Evolutionary conservation across 2,329 filamentous ascomycete species (phyloP).

Genomic region (Pseudogymnoascus sp.): DNA sequence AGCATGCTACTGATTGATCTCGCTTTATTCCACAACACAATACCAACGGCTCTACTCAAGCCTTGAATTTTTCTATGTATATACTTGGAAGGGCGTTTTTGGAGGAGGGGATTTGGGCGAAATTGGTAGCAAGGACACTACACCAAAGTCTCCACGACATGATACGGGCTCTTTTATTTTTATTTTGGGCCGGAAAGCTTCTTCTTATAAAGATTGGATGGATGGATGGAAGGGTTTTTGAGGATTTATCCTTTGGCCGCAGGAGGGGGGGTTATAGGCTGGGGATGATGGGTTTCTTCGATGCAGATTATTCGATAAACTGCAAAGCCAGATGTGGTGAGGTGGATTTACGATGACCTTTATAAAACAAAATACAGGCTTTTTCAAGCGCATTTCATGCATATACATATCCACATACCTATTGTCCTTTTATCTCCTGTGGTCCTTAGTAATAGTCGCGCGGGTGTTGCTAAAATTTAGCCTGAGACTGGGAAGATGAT

Average conservation of each 20-base stretch:
- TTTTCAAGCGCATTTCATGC: conserved; percentile 1
- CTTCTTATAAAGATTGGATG: not conserved
- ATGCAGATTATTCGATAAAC: not conserved
- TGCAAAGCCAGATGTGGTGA: not conserved
- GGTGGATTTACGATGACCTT: not conserved
- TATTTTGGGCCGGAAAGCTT: not conserved
- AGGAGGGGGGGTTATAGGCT: not conserved
- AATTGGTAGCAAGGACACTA: not conserved
- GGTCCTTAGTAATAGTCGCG: not conserved
- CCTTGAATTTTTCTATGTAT: conserved; percentile 1
- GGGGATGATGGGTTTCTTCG: not conserved
- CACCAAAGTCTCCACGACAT: conserved; percentile 1
- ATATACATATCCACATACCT: not conserved
- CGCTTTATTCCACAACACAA: not conserved
- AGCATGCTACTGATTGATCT: conserved; percentile 44
- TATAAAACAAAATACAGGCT: not conserved
- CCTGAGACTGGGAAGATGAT: not conserved
- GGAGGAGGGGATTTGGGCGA: not conserved
- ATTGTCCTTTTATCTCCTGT: not conserved
- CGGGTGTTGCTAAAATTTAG: not conserved
- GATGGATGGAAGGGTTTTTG: no score
- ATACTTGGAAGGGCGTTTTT: conserved; percentile 7
- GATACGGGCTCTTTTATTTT: not conserved
- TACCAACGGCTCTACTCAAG: not conserved
- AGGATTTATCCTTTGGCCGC: not conserved